Percentiles rank a stretch among this genome's conserved stretches.
Conservation (phyloP, 2,329 filamentous ascomycete species). For the Fusarium multiceps region DNA sequence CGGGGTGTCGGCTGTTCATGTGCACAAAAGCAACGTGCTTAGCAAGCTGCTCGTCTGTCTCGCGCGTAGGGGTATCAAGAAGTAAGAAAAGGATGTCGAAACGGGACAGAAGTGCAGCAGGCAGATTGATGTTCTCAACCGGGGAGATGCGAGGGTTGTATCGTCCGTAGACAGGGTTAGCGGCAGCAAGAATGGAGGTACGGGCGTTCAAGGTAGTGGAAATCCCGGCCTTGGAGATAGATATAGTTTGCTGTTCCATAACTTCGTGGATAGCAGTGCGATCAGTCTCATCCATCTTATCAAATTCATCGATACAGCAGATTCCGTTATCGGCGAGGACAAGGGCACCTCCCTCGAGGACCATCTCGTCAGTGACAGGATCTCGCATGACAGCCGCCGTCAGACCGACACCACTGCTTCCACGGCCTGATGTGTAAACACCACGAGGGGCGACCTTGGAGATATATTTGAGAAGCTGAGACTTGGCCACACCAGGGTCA, state of each 20-base stretch:
- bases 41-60: conserved; percentile 91
- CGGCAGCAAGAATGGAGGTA: conserved; percentile 94
- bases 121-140: conserved; percentile 98
- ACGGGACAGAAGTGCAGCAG: conserved; percentile 94
- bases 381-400: conserved; percentile 87
- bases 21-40: conserved; percentile 97
- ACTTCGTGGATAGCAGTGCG: conserved; percentile 87
- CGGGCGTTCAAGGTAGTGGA: conserved; percentile 89
- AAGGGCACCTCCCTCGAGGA: conserved; percentile 82
- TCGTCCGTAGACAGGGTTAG: conserved; percentile 95
- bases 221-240: conserved; percentile 80
- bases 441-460: conserved; percentile 96
- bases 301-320: conserved; percentile 88
- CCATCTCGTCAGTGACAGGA: conserved; percentile 86
- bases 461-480: conserved; percentile 97
- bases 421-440: conserved; percentile 84
- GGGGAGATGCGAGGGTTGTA: conserved; percentile 98
- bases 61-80: conserved; percentile 90
- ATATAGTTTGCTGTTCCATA: conserved; percentile 90
- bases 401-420: conserved; percentile 83
- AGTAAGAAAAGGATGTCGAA: conserved; percentile 98
- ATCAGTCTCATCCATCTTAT: conserved; percentile 90
- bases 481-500: conserved; percentile 99
- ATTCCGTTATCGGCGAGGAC: conserved; percentile 86
- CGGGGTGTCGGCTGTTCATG: conserved; percentile 94